These are phyloP conservation scores for Silene uniflora DNA, from an alignment of 148 eudicot genomes.

Conservation along the genomic window DNA sequence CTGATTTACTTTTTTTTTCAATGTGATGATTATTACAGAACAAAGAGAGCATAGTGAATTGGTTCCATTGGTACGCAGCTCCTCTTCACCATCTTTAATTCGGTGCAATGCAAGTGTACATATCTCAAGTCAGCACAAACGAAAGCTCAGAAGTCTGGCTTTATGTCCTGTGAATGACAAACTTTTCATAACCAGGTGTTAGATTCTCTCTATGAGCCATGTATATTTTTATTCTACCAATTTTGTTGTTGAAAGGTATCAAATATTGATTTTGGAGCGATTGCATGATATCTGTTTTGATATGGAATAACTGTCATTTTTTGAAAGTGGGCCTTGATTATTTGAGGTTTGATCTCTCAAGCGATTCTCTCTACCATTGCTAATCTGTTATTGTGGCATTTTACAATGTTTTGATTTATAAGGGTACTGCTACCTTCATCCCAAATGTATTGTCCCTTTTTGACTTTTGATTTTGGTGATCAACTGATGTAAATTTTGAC, in stretches of 20 bases:
- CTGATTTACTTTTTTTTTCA: conserved; percentile 11
- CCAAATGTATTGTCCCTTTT: not conserved
- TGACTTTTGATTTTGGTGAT: not conserved
- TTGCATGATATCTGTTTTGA: not conserved
- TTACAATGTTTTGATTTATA: not conserved
- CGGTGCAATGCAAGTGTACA: conserved; percentile 51
- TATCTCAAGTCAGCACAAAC: conserved; percentile 81
- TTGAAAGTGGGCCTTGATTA: not conserved
- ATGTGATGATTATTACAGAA: conserved; percentile 40
- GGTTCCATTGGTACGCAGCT: conserved; percentile 49
- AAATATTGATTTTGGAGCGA: not conserved
- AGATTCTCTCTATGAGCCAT: not conserved
- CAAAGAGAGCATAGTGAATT: conserved; percentile 67
- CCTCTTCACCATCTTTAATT: conserved; percentile 53
- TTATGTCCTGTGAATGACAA: conserved; percentile 73
- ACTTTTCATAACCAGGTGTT: conserved; percentile 77
- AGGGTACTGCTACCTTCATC: not conserved
- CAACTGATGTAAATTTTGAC: not conserved
- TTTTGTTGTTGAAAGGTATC: not conserved
- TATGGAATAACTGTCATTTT: not conserved
- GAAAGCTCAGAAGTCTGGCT: conserved; percentile 84
- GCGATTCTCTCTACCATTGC: not conserved
- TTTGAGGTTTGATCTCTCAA: not conserved
- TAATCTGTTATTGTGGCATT: too few relatives aligned
- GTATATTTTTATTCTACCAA: not conserved